These are phyloP conservation scores for Diddensiella santjacobensis DNA, from an alignment of 805 yeast genomes.

Conservation along the genomic window DNA sequence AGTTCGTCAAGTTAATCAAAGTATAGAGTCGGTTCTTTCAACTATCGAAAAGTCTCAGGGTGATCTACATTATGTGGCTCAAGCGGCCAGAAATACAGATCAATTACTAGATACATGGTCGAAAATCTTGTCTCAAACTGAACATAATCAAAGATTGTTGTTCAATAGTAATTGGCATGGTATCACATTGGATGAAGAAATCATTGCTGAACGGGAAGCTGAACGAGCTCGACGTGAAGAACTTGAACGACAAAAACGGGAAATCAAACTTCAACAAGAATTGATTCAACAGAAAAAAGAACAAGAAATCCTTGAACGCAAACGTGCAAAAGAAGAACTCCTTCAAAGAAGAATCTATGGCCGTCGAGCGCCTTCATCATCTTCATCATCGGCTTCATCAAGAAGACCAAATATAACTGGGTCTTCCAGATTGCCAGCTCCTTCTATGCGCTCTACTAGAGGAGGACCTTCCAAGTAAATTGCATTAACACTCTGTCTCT, in stretches of 20 bases:
- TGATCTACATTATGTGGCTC: conserved; percentile 19
- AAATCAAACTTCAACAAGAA: conserved; percentile 11
- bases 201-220: conserved; percentile 21
- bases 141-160: conserved; percentile 29
- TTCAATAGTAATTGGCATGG: conserved; percentile 31
- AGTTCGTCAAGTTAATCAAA: conserved; percentile 20
- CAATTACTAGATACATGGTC: conserved; percentile 30
- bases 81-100: conserved; percentile 27
- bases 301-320: conserved; percentile 15
- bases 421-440: too few relatives aligned
- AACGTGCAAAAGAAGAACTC: conserved; percentile 13
- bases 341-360: conserved; percentile 21
- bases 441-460: too few relatives aligned
- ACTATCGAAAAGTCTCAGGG: conserved; percentile 16
- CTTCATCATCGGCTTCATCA: background rate
- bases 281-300: conserved; percentile 6
- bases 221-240: conserved; percentile 17
- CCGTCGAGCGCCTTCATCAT: conserved; percentile 5
- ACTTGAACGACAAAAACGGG: conserved; percentile 15
- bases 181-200: conserved; percentile 26
- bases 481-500: too few relatives aligned
- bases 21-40: conserved; percentile 19
- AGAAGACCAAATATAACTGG: too few relatives aligned
- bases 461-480: too few relatives aligned
- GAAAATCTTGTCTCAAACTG: conserved; percentile 31